These are phyloP conservation scores for Phytophthora quininea DNA, from an alignment of 352 stramenopile species.

Conservation along the genomic window DNA sequence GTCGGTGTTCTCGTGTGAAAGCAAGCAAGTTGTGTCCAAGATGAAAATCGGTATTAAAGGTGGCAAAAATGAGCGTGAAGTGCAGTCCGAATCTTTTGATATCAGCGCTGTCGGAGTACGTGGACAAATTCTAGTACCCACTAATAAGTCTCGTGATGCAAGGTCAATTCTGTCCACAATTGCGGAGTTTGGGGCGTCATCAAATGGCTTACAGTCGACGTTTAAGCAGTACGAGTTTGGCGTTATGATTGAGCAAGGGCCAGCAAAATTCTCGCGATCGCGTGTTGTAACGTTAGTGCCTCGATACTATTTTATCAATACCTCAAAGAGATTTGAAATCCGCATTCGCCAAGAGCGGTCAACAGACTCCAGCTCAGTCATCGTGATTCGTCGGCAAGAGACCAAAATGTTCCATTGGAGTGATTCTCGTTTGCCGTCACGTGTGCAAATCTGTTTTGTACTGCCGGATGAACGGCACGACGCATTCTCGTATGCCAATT, in stretches of 20 bases:
- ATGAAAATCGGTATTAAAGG: constrained; percentile 78
- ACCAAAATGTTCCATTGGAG: constrained; percentile 85
- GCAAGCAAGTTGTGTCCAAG: constrained; percentile 66
- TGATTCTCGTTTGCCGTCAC: constrained; percentile 64
- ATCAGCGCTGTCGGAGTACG: constrained; percentile 80
- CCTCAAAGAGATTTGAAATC: constrained; percentile 67
- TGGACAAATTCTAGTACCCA: constrained; percentile 71
- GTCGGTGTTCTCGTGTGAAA: constrained; percentile 74
- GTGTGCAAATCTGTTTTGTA: constrained; percentile 79
- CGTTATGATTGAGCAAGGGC: constrained; percentile 86
- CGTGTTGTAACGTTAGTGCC: constrained; percentile 82
- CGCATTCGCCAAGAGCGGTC: constrained; percentile 70
- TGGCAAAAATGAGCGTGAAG: constrained; percentile 42
- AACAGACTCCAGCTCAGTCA: constrained; percentile 34
- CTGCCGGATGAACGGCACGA: constrained; percentile 35
- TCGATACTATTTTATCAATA: constrained; percentile 85
- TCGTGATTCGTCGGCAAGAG: constrained; percentile 56
- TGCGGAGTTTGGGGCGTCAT: constrained; percentile 38
- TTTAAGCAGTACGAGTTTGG: constrained; percentile 85
- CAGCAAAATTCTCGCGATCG: constrained; percentile 74
- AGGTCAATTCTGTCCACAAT: constrained; percentile 58
- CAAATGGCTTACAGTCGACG: constrained; percentile 32
- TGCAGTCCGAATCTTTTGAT: constrained; percentile 78
- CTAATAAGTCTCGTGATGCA: constrained; percentile 45
- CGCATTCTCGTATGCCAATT: constrained; percentile 34